Percentiles rank a stretch among this genome's conserved stretches.
phyloP scores from a whole-genome alignment of 2,329 filamentous ascomycete species.

The Ascochyta koolunga region DNA sequence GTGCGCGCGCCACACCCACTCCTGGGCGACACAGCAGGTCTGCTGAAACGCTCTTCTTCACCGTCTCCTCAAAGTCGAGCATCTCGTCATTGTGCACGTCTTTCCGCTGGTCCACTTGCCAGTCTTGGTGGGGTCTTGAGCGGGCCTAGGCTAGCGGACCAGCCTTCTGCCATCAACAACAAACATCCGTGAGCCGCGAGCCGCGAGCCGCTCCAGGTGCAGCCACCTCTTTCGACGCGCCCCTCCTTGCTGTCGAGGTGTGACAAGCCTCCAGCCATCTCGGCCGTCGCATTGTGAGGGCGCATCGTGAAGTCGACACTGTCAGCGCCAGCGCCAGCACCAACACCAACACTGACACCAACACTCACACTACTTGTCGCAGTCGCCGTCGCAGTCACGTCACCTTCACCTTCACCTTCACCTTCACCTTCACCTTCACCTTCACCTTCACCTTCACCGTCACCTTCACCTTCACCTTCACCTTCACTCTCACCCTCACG shows the following conservation, averaged over 20 bases:
- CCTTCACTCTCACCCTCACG: neutral
- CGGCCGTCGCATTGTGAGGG: constrained; percentile 14
- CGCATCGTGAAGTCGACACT: constrained; percentile 2
- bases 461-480: neutral
- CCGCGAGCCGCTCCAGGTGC: constrained; percentile 22
- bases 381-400: neutral
- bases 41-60: constrained; percentile 36
- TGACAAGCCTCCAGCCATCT: constrained; percentile 24
- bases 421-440: constrained; percentile 5
- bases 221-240: constrained; percentile 35
- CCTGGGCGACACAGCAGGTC: constrained; percentile 22
- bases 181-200: constrained; percentile 1
- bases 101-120: constrained; percentile 16
- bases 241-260: constrained; percentile 22
- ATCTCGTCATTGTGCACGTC: constrained; percentile 19
- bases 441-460: too few species aligned
- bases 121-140: constrained; percentile 10
- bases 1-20: constrained; percentile 42
- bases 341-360: too few species aligned
- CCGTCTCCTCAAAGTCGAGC: constrained; percentile 15
- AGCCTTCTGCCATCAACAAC: constrained; percentile 6
- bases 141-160: constrained; percentile 7
- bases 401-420: neutral
- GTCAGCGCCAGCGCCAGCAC: neutral
- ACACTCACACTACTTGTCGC: constrained; percentile 5